These are phyloP conservation scores for Tetrapyrgos nigripes DNA, from an alignment of 1,284 basidiomycete species.

Conservation along the genomic window DNA sequence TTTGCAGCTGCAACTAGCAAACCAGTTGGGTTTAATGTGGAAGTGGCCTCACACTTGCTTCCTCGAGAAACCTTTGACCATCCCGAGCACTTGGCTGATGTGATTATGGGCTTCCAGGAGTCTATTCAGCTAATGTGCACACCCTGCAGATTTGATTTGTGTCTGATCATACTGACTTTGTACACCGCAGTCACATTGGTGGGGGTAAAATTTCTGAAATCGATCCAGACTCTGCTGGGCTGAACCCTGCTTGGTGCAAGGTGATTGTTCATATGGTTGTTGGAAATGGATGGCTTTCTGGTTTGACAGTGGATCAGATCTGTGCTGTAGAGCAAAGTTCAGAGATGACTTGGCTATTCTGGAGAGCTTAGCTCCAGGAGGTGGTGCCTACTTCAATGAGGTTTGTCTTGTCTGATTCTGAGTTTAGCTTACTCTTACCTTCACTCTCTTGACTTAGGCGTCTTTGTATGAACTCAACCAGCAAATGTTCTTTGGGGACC, in stretches of 20 bases:
- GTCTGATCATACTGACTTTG: background rate
- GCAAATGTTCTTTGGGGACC: slow-evolving; percentile 49
- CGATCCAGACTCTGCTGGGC: slow-evolving; percentile 40
- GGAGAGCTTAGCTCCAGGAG: slow-evolving; percentile 33
- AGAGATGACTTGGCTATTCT: slow-evolving; percentile 30
- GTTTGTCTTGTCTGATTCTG: slow-evolving; percentile 25
- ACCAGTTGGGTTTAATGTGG: slow-evolving; percentile 27
- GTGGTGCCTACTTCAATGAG: slow-evolving; percentile 51
- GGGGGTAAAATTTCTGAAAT: slow-evolving; percentile 44
- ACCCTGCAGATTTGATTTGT: background rate
- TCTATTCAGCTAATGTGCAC: background rate
- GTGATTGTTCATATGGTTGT: slow-evolving; percentile 37
- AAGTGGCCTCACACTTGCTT: slow-evolving; percentile 44
- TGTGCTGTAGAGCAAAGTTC: slow-evolving; percentile 16
- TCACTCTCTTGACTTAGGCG: slow-evolving; percentile 34
- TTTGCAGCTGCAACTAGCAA: slow-evolving; percentile 18
- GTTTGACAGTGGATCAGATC: slow-evolving; percentile 31
- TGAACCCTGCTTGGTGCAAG: slow-evolving; percentile 50
- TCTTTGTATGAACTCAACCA: slow-evolving; percentile 46
- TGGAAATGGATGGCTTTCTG: slow-evolving; percentile 38
- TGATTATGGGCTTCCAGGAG: slow-evolving; percentile 22
- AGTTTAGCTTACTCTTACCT: background rate
- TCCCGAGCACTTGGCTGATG: slow-evolving; percentile 33
- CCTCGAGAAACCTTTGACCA: slow-evolving; percentile 39
- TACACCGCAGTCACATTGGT: slow-evolving; percentile 35